Base-by-base conservation (phyloP, 2,329 filamentous ascomycete species). In the Aureobasidium pullulans region DNA sequence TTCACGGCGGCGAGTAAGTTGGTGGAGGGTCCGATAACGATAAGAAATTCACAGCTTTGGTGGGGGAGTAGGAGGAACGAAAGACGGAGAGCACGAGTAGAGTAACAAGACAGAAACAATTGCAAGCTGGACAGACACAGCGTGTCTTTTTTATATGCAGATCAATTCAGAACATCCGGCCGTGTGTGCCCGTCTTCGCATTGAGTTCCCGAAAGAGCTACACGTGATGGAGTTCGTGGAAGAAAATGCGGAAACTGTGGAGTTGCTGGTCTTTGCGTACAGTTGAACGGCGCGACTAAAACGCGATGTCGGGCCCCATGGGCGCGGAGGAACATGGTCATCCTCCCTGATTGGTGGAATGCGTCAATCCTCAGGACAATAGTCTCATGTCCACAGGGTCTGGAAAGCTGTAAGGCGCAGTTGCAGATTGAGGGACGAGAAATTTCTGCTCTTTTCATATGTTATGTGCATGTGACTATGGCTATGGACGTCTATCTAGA, bases 1-100 rank as follows among this genome's bases (percentile, higher is more conserved):
- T 23, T 23, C 44, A 50, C 44, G 56, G 56, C 37, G 36, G 19
- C 31, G 37, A 49, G 28, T 58, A 44, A 58, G 32, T 48, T 36
- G 40, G 42, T 32, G 16, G 40, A 40, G 47, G 56, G 56, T 50
- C 40, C 54, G 54, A 57, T 57, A 57, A 57, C 53, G 54, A 57
- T 57, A 57, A 57, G 54, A 49, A 49, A 49, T 16, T 49, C 32
- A 36, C 16, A 19, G 19, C 42, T 44, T 44, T 44, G 19, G 19
- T 44, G 42, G 31, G 29, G 6, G 39, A 28, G 15, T 11, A 6
- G 31, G 32, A n/a, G 49, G 31, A 58, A 19, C 54, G 36, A 58
- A 15, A 32, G 43, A 48, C 23, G 15, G n/a, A 36, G 32, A 16
- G 15, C 16, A 39, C 29, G 44, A 23, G 23, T 23, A 23, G 23